phyloP scores from a whole-genome alignment of 441 rosid species.

The Mallotus repandus region DNA sequence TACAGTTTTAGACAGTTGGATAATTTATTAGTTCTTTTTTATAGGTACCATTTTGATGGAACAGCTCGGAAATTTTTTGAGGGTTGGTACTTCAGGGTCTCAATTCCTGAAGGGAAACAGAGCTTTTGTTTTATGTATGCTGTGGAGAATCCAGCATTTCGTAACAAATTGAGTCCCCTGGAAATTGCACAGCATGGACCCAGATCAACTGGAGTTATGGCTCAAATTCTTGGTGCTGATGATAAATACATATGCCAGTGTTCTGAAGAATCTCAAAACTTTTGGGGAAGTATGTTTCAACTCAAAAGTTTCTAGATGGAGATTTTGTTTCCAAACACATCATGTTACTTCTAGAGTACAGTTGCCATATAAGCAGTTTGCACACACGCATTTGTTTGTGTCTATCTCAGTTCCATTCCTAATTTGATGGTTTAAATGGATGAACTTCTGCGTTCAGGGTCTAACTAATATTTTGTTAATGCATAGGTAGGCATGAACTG shows the following conservation, averaged over 20 bases:
- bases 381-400: not conserved
- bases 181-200: conserved; percentile 66
- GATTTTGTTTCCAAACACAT: not conserved
- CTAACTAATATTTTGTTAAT: conserved; percentile 25
- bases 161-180: conserved; percentile 43
- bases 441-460: not conserved
- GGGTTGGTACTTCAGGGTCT: conserved; percentile 94
- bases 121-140: conserved; percentile 97
- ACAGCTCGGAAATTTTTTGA: conserved; percentile 68
- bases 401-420: not conserved
- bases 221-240: conserved; percentile 88
- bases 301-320: not conserved
- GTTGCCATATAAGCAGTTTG: not conserved
- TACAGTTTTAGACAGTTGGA: not conserved
- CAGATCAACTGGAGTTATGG: conserved; percentile 81
- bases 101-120: conserved; percentile 80
- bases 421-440: not conserved
- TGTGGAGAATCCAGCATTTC: conserved; percentile 80
- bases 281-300: conserved; percentile 82
- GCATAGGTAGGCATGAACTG: conserved; percentile 82
- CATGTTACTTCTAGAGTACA: not conserved
- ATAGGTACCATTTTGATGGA: conserved; percentile 93
- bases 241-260: conserved; percentile 82
- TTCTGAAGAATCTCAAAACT: conserved; percentile 62
- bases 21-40: not conserved